Evolutionary conservation across 257 asterid species (phyloP).

Genomic region (Lithospermum erythrorhizon): DNA sequence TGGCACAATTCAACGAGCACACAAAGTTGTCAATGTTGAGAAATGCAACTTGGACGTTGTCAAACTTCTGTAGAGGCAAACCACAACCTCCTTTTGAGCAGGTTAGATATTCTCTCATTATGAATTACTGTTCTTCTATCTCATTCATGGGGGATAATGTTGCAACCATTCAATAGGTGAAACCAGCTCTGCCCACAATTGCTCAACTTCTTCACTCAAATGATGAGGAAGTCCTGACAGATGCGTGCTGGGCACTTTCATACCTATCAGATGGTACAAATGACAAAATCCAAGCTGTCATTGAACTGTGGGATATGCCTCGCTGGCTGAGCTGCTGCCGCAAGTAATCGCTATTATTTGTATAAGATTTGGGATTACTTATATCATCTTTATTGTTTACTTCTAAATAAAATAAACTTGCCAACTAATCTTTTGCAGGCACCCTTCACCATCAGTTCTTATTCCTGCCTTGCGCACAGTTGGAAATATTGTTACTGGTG

Average conservation of each 20-base stretch:
- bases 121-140: neutral
- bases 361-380: no score
- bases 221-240: conserved; percentile 54
- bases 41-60: conserved; percentile 42
- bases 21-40: conserved; percentile 42
- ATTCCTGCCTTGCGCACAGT: neutral
- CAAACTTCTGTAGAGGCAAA: conserved; percentile 40
- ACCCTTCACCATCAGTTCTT: neutral
- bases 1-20: conserved; percentile 31
- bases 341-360: conserved; percentile 9
- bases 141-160: neutral
- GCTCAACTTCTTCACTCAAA: conserved; percentile 35
- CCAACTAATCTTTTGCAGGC: neutral
- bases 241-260: conserved; percentile 61
- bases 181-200: conserved; percentile 47
- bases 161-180: conserved; percentile 21
- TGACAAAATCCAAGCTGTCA: conserved; percentile 55
- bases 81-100: conserved; percentile 40
- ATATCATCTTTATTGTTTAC: neutral
- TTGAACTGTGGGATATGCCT: conserved; percentile 46
- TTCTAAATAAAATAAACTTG: neutral
- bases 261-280: conserved; percentile 51
- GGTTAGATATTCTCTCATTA: conserved; percentile 10
- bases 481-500: neutral
- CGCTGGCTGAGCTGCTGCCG: conserved; percentile 49